These are phyloP conservation scores for Cercophora samala DNA, from an alignment of 495 filamentous ascomycete genomes.

Conservation along the genomic window DNA sequence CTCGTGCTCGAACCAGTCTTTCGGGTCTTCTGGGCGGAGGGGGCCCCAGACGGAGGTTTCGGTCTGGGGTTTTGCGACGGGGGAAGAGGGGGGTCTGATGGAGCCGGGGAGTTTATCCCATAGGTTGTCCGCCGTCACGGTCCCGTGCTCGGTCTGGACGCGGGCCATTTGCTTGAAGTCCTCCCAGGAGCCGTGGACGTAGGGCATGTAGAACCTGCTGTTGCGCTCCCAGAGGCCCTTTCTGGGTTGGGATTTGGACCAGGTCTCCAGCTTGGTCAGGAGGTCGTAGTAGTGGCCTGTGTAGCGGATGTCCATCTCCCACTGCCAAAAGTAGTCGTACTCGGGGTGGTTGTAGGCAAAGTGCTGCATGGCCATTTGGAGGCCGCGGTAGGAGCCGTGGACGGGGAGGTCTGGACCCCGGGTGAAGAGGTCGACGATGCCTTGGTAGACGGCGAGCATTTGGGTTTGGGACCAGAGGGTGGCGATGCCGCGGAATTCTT, in stretches of 20 bases:
- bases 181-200: constrained; percentile 84
- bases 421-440: constrained; percentile 67
- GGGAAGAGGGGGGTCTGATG: constrained; percentile 22
- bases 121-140: constrained; percentile 66
- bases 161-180: constrained; percentile 92
- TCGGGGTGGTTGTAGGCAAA: constrained; percentile 88
- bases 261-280: constrained; percentile 67
- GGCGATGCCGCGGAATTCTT: constrained; percentile 83
- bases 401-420: constrained; percentile 66
- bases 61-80: constrained; percentile 33
- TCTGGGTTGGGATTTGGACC: constrained; percentile 79
- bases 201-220: constrained; percentile 84
- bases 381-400: constrained; percentile 85
- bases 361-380: constrained; percentile 90
- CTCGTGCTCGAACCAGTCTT: constrained; percentile 66
- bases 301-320: constrained; percentile 97
- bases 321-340: constrained; percentile 97
- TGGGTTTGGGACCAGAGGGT: constrained; percentile 90
- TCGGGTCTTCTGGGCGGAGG: constrained; percentile 57
- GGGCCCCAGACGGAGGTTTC: constrained; percentile 87
- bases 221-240: constrained; percentile 95
- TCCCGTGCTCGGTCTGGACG: constrained; percentile 82
- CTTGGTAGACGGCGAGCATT: constrained; percentile 84
- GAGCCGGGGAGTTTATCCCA: constrained; percentile 52
- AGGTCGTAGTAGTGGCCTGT: constrained; percentile 96